Evolutionary conservation across 164 flowering plant species (phyloP).

Genomic region (Stephania cephalantha): DNA sequence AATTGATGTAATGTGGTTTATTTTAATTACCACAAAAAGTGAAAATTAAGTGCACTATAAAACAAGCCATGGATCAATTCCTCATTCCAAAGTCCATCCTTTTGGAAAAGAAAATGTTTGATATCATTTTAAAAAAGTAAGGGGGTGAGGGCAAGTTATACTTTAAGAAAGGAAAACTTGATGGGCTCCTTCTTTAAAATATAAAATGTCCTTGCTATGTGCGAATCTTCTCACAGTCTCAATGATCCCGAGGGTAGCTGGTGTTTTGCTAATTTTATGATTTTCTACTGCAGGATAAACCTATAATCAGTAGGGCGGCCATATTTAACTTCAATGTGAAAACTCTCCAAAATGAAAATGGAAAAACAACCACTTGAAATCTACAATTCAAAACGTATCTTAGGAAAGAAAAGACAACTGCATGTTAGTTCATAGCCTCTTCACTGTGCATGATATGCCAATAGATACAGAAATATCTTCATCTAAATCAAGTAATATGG

Average conservation of each 20-base stretch:
- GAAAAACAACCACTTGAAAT: neutral
- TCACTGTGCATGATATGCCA: neutral
- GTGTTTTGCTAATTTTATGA: neutral
- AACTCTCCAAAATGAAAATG: neutral
- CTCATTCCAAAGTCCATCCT: neutral
- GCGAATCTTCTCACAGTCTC: neutral
- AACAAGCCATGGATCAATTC: neutral
- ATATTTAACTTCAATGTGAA: neutral
- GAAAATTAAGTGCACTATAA: neutral
- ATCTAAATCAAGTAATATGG: neutral
- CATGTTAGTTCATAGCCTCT: neutral
- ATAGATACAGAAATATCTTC: neutral
- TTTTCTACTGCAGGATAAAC: neutral
- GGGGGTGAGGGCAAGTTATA: no score
- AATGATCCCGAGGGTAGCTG: neutral
- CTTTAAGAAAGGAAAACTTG: no score
- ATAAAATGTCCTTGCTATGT: neutral
- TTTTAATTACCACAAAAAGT: neutral
- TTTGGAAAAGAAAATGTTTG: neutral
- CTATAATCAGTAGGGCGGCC: neutral
- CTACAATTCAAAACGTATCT: neutral
- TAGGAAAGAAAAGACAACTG: neutral
- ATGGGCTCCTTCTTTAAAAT: no score
- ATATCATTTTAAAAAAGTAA: neutral
- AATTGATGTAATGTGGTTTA: neutral